phyloP scores from a whole-genome alignment of 2,329 filamentous ascomycete species.

The Venturia carpophila region DNA sequence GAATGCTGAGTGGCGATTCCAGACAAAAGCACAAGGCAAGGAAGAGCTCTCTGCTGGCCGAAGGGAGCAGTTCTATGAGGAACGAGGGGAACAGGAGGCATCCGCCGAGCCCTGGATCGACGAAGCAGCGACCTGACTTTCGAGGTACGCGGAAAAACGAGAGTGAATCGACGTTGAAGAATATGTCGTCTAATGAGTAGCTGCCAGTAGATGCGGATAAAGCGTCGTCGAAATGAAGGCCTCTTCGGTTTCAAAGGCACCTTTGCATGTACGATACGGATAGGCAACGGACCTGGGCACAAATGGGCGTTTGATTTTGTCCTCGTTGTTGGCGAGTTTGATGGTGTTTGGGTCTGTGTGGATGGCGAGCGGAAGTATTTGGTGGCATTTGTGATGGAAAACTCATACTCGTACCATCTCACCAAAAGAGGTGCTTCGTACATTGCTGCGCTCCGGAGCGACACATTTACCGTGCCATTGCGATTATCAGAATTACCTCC shows the following conservation, averaged over 20 bases:
- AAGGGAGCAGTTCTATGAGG: not conserved
- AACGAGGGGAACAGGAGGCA: not conserved
- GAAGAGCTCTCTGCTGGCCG: not conserved
- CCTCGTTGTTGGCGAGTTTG: slow-evolving; percentile 6
- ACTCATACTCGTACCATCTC: too few species aligned
- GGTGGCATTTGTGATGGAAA: not conserved
- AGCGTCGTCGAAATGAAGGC: not conserved
- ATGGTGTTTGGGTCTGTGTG: not conserved
- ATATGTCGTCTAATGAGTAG: slow-evolving; percentile 4
- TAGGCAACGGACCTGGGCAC: not conserved
- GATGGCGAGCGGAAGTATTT: not conserved
- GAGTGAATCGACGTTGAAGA: slow-evolving; percentile 10
- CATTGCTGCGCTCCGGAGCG: too few species aligned
- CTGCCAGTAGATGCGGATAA: not conserved
- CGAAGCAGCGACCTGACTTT: slow-evolving; percentile 4
- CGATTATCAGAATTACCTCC: too few species aligned
- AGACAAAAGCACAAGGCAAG: not conserved
- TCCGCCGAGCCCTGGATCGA: not conserved
- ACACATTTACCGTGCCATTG: too few species aligned
- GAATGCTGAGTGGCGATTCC: not conserved
- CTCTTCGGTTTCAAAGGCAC: not conserved
- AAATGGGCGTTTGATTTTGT: not conserved
- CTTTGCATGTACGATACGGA: not conserved
- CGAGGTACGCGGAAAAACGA: slow-evolving; percentile 3
- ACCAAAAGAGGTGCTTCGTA: too few species aligned